Conservation (phyloP, 192 early-diverging fungal species). For the Backusella parvicylindrica region DNA sequence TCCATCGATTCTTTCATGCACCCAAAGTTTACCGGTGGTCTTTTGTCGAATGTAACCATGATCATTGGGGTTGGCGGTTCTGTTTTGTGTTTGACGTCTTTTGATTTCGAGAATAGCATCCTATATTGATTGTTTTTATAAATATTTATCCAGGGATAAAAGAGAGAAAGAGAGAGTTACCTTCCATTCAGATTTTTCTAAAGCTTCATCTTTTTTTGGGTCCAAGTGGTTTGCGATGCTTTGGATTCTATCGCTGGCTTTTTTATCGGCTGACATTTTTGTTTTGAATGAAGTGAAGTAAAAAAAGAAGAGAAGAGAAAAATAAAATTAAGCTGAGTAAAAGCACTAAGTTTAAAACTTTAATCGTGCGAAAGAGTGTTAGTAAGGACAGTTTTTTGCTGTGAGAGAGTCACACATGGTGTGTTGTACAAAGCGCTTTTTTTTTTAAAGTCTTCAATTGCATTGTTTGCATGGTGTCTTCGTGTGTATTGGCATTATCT, state of each 20-base stretch:
- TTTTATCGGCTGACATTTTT: background rate
- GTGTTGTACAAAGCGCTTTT: background rate
- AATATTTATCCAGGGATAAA: no score
- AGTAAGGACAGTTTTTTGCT: background rate
- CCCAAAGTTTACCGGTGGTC: conserved; percentile 29
- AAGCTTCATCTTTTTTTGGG: conserved; percentile 12
- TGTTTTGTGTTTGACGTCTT: conserved; percentile 13
- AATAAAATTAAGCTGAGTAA: background rate
- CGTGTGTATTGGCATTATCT: background rate
- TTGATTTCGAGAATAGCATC: conserved; percentile 22
- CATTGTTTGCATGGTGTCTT: background rate
- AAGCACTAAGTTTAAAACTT: background rate
- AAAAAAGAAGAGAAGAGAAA: background rate
- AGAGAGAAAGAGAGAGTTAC: background rate
- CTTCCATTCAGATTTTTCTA: conserved; percentile 36
- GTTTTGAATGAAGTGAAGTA: background rate
- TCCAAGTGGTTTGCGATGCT: conserved; percentile 7
- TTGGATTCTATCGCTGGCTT: conserved; percentile 2
- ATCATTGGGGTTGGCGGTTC: conserved; percentile 14
- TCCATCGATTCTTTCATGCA: conserved; percentile 27
- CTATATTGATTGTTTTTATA: no score
- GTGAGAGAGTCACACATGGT: background rate
- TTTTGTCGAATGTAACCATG: conserved; percentile 36
- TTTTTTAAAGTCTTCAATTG: background rate
- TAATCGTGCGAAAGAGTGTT: conserved; percentile 2